A percentile compares a stretch with the other conserved stretches of the same genome.
These are phyloP conservation scores for Tremellales sp. DNA, from an alignment of 1,284 basidiomycete genomes.

Conservation along the genomic window DNA sequence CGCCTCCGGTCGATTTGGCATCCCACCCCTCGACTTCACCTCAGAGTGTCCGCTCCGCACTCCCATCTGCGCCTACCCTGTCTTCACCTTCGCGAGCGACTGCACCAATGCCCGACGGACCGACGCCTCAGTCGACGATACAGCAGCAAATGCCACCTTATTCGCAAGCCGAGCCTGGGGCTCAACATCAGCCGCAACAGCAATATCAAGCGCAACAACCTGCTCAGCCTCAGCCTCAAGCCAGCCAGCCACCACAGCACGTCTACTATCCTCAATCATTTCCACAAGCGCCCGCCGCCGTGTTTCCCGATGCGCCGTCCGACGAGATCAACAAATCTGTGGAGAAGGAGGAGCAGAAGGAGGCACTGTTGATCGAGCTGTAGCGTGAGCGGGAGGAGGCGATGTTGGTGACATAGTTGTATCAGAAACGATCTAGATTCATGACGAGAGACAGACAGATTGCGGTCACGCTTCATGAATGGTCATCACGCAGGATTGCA, in stretches of 20 bases:
- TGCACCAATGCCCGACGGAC: not conserved
- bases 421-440: too few species aligned
- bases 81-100: not conserved
- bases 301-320: conserved; percentile 68
- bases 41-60: not conserved
- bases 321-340: conserved; percentile 52
- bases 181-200: conserved; percentile 20
- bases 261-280: conserved; percentile 32
- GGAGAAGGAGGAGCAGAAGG: conserved; percentile 67
- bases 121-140: not conserved
- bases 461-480: too few species aligned
- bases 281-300: conserved; percentile 33
- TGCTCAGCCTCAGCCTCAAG: conserved; percentile 13
- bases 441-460: too few species aligned
- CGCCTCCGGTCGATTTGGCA: conserved; percentile 25
- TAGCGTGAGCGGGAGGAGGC: too few species aligned
- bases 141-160: not conserved
- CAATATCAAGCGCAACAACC: conserved; percentile 35
- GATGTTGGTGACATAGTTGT: too few species aligned
- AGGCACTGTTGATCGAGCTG: conserved; percentile 68
- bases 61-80: not conserved
- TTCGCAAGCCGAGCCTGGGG: not conserved
- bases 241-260: conserved; percentile 8
- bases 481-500: too few species aligned
- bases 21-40: conserved; percentile 23